Conservation (phyloP, 1,284 basidiomycete genomes). For the Microbotryum silenes-acaulis region DNA sequence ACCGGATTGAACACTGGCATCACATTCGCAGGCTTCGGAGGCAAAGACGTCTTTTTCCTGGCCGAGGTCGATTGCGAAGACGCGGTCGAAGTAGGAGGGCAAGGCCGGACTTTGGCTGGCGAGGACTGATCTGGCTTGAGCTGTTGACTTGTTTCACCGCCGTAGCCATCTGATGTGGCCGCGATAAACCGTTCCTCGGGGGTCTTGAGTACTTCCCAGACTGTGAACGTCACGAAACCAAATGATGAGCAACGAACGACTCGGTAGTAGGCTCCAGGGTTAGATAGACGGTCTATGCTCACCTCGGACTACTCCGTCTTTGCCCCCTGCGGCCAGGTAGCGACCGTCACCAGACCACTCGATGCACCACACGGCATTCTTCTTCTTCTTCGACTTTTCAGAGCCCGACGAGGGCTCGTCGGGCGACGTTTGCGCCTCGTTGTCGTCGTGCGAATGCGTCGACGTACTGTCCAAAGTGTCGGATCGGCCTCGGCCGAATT, state of each 20-base stretch:
- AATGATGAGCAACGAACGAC: not conserved
- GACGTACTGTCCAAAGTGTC: slow-evolving; percentile 1
- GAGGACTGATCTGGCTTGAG: not conserved
- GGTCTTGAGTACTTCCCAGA: slow-evolving; percentile 32
- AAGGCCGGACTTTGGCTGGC: not conserved
- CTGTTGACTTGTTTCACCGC: not conserved
- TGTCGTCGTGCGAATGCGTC: slow-evolving; percentile 6
- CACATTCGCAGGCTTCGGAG: not conserved
- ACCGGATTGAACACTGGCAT: slow-evolving; percentile 30
- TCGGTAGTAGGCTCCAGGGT: not conserved
- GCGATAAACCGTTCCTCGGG: slow-evolving; percentile 10
- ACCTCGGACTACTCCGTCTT: slow-evolving; percentile 39
- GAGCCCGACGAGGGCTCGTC: not conserved
- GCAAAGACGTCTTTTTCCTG: slow-evolving; percentile 1
- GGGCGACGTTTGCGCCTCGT: not conserved
- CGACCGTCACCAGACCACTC: slow-evolving; percentile 39
- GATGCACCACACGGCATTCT: slow-evolving; percentile 38
- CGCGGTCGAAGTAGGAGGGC: not conserved
- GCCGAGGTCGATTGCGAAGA: not conserved
- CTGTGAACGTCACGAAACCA: not conserved
- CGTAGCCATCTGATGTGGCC: not conserved
- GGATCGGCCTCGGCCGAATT: not conserved
- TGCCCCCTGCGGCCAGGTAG: slow-evolving; percentile 40
- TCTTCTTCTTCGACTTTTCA: slow-evolving; percentile 12
- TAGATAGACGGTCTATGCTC: not conserved